These are phyloP conservation scores for Amanita pallidorosea DNA, from an alignment of 768 basidiomycete species.

Conservation along the genomic window DNA sequence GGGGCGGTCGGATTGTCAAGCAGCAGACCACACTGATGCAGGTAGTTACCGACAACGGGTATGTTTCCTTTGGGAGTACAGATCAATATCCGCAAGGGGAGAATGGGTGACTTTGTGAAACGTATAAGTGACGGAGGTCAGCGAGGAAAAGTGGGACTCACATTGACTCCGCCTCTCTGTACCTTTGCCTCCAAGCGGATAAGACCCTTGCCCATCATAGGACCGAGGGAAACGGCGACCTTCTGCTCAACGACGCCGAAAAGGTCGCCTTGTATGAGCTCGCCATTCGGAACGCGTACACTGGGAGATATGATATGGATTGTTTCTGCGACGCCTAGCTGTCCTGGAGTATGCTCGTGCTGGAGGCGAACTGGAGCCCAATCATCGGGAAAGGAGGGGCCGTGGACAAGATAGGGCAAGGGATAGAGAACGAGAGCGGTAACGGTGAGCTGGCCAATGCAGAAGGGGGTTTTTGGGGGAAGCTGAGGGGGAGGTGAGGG, in stretches of 20 bases:
- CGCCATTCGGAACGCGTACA: constrained; percentile 38
- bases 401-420: constrained; percentile 50
- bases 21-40: constrained; percentile 55
- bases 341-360: constrained; percentile 55
- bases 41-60: constrained; percentile 63
- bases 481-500: constrained; percentile 45
- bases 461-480: constrained; percentile 74
- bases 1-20: constrained; percentile 74
- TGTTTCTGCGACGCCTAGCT: constrained; percentile 50
- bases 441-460: constrained; percentile 77
- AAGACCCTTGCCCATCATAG: constrained; percentile 77
- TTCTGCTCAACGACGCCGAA: constrained; percentile 86
- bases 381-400: constrained; percentile 27
- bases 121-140: not conserved
- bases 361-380: constrained; percentile 63
- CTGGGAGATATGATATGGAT: constrained; percentile 69
- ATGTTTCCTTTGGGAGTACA: constrained; percentile 95
- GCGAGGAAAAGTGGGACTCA: constrained; percentile 23
- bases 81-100: constrained; percentile 77
- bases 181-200: constrained; percentile 75
- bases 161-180: constrained; percentile 50
- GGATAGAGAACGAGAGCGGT: constrained; percentile 84
- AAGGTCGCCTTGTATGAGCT: constrained; percentile 45
- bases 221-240: constrained; percentile 67
- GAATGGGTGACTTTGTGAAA: constrained; percentile 56